A percentile compares a stretch with the other conserved stretches of the same genome.
phyloP scores from a whole-genome alignment of 495 filamentous ascomycete genomes.

The Chlorociboria aeruginascens region DNA sequence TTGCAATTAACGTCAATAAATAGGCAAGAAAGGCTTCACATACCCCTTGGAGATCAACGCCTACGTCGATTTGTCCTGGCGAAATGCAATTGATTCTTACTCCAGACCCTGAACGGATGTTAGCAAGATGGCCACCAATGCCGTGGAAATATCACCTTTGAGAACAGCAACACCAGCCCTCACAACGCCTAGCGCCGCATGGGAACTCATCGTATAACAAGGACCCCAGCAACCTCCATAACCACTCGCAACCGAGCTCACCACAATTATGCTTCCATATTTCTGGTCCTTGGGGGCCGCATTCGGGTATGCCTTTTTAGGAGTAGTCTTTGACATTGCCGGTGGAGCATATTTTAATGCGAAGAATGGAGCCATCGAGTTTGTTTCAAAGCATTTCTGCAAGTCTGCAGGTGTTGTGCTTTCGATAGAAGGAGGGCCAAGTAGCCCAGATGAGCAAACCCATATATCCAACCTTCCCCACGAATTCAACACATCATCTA shows the following conservation, averaged over 20 bases:
- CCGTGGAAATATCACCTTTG: constrained; percentile 24
- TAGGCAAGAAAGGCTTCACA: not conserved
- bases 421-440: constrained; percentile 43
- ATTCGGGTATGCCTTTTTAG: constrained; percentile 43
- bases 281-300: constrained; percentile 41
- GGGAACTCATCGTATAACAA: constrained; percentile 43
- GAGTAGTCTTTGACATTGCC: constrained; percentile 45
- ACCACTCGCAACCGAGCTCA: constrained; percentile 39
- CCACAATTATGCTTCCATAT: constrained; percentile 49
- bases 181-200: constrained; percentile 48
- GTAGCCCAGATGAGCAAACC: constrained; percentile 41
- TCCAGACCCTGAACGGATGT: constrained; percentile 28
- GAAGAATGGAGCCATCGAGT: constrained; percentile 47
- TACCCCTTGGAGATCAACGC: constrained; percentile 38
- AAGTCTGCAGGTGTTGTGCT: constrained; percentile 40
- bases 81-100: constrained; percentile 49
- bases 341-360: constrained; percentile 50
- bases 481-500: constrained; percentile 48
- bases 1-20: not conserved
- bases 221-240: constrained; percentile 49
- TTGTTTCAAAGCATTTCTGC: constrained; percentile 42
- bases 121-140: not conserved
- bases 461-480: constrained; percentile 50
- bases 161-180: constrained; percentile 42
- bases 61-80: constrained; percentile 46